Evolutionary conservation across 129 eudicot genomes (phyloP), one percentile per base, ranked within the genome.

Genomic region (Flaveria sonorensis): DNA sequence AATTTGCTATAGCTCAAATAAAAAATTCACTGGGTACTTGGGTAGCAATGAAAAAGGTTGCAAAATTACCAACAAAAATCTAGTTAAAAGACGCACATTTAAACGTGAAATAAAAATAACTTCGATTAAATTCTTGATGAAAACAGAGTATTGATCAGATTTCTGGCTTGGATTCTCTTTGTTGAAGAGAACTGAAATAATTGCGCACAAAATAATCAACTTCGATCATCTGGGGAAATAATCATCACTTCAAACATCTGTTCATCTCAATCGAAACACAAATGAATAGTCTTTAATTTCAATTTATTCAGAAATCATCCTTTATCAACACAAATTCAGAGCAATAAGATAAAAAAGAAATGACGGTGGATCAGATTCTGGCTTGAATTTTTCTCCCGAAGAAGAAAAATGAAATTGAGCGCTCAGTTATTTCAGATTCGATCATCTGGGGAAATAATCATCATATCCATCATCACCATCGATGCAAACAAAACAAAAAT

Each of bases 161-260:
- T 72, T 72, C 82, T 80, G 89, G 86, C 82, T 86, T 83, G 85
- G 62, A 82, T 26, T 53, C 75, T 75, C 67, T 75, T 9, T 5
- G 13, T 11, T 9, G 14, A 48, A 60, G 48, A 78, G 47, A 18
- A 39, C 18, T 53, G 1, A n/a, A 53, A 9, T 68, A 77, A 39
- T 59, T 45, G 82, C 77, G 77, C 82, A 28, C 71, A 79, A 76
- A 69, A 2, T 78, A 78, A 78, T 78, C 81, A 77, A 12, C 75
- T 77, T 68, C 81, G 81, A 68, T 78, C 82, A 78, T 78, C 82
- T 78, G 82, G 77, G 77, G 82, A 78, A 78, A 78, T 78, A 78
- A 78, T 78, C 82, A 78, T 78, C 82, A 70, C 26, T 46, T 78
- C 71, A 75, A 59, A 9, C 6, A 50, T 4, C 7, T 50, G 16